Evolutionary conservation across 306 rosid species (phyloP), one percentile per base, ranked within the genome.

Genomic region (Sicyos baderoa): DNA sequence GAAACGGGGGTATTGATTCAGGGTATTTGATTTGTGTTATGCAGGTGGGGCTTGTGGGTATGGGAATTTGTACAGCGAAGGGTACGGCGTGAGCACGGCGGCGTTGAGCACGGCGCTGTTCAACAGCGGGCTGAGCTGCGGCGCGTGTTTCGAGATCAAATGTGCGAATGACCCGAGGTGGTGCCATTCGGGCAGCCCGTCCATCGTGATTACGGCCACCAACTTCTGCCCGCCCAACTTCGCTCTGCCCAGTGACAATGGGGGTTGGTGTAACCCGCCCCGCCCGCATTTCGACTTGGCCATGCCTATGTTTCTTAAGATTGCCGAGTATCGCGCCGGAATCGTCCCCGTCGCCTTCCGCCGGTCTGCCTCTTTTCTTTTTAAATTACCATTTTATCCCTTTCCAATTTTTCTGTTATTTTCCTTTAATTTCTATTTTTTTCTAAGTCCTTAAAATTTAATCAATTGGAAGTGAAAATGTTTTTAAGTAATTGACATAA

Each of bases 231-330:
- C 91, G 6, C 91, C 91, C 0, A 86, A 86, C 76, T 86, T 25
- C 19, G 91, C 91, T 22, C 86, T 79, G 62, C 86, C 91, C 9
- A 84, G 70, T 61, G 91, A 86, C 74, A 86, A 86, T 55, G 91
- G 91, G 7, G 91, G 91, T 0, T 86, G 91, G 91, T 86, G 91
- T 63, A 86, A 86, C 84, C 91, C 91, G 52, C 91, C 91, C 47
- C 86, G 91, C 2, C 82, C 86, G 1, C 91, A 86, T 76, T 86
- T 86, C 47, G 91, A 86, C 70, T 86, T 86, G 6, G 91, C 91
- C 78, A 86, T 86, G 91, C 91, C 91, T 19, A 82, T 86, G 91
- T 86, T 86, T 76, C 88, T 86, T 13, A 84, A 84, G 70, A 86
- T 86, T 25, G 91, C 91, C 1, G 86, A 86, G 72, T 86, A 86